Percentiles rank a stretch among this genome's conserved stretches.
Conservation (phyloP, 768 basidiomycete genomes). For the Myochromella boudieri region DNA sequence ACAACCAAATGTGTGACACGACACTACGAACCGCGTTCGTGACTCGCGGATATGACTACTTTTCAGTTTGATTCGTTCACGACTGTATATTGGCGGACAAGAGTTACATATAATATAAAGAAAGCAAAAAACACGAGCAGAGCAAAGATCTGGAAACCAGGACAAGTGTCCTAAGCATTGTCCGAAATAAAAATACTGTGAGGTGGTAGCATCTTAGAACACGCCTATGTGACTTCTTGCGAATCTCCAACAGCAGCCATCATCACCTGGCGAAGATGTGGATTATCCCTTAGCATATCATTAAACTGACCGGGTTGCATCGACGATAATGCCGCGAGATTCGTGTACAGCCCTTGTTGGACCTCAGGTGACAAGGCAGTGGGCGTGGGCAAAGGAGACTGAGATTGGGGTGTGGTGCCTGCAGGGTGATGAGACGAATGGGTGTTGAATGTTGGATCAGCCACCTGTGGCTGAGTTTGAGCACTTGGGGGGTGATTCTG, state of each 20-base stretch:
- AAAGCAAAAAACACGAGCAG: too few species aligned
- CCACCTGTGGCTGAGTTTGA: neutral
- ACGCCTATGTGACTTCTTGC: conserved; percentile 18
- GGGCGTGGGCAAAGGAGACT: neutral
- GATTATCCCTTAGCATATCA: conserved; percentile 36
- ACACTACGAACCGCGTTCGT: conserved; percentile 6
- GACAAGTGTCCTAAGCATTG: too few species aligned
- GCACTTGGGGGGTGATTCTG: neutral
- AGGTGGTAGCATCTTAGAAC: too few species aligned
- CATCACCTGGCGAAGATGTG: conserved; percentile 36
- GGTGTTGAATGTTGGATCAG: neutral
- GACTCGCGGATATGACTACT: too few species aligned
- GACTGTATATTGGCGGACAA: too few species aligned
- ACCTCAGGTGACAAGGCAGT: conserved; percentile 5
- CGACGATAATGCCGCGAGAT: conserved; percentile 30
- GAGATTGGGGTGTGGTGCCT: neutral
- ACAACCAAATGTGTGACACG: conserved; percentile 6
- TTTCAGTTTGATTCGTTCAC: too few species aligned
- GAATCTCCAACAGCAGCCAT: conserved; percentile 30
- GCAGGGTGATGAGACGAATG: neutral
- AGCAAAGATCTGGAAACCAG: too few species aligned
- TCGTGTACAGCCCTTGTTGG: conserved; percentile 17
- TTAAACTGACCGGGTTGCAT: conserved; percentile 37
- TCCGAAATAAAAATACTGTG: too few species aligned
- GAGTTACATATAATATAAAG: too few species aligned